A percentile compares a stretch with the other conserved stretches of the same genome.
phyloP scores from a whole-genome alignment of 2,329 filamentous ascomycete species.

The Alternaria angustiovoidea region DNA sequence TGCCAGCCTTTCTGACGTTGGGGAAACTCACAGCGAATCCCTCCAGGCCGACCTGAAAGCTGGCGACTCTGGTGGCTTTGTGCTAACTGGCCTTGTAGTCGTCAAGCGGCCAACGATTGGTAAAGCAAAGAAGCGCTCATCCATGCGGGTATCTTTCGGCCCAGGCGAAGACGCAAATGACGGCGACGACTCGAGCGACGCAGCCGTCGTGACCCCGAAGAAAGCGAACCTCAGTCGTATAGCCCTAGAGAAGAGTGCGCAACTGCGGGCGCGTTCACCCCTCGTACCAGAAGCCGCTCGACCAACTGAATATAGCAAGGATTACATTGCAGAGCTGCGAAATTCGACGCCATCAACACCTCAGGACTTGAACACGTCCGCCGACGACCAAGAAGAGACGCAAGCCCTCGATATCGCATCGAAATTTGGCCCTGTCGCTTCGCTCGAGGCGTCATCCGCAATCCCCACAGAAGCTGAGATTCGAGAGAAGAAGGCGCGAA shows the following conservation, averaged over 20 bases:
- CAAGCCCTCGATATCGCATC: conserved; percentile 57
- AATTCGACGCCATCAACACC: conserved; percentile 86
- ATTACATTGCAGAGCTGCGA: conserved; percentile 85
- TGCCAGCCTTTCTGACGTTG: conserved; percentile 35
- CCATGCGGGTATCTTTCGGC: conserved; percentile 80
- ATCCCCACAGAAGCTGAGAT: conserved; percentile 89
- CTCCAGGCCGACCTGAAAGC: conserved; percentile 15
- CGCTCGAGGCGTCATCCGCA: conserved; percentile 47
- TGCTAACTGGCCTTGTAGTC: conserved; percentile 58
- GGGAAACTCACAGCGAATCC: conserved; percentile 17
- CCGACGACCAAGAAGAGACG: conserved; percentile 56
- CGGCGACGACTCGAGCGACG: conserved; percentile 58
- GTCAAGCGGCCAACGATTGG: conserved; percentile 61
- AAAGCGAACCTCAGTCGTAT: conserved; percentile 69
- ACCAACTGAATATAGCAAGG: conserved; percentile 75
- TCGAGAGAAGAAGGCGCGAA: conserved; percentile 86
- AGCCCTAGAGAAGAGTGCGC: conserved; percentile 72
- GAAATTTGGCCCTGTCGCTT: conserved; percentile 65
- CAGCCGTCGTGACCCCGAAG: conserved; percentile 68
- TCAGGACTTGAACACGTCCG: conserved; percentile 61
- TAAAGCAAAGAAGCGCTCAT: conserved; percentile 75
- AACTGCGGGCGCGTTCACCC: conserved; percentile 63
- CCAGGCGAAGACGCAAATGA: conserved; percentile 63
- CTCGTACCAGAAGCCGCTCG: conserved; percentile 61
- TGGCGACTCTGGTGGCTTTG: conserved; percentile 45